A percentile compares a stretch with the other conserved stretches of the same genome.
Conservation (phyloP, 192 early-diverging fungal species). For the Thoreauomyces humboldtii region DNA sequence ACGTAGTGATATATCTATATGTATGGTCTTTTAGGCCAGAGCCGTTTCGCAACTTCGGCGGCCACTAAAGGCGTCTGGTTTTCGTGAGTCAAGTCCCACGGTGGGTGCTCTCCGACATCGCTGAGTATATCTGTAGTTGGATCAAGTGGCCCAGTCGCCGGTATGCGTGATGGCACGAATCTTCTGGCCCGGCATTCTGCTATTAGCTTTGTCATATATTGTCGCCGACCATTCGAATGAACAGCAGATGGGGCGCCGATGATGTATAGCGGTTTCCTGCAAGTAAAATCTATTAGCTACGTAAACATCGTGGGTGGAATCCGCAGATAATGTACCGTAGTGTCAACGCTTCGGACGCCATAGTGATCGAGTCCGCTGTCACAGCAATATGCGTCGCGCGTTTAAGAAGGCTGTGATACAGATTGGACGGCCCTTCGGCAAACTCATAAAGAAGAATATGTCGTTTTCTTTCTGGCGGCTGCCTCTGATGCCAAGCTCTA, state of each 20-base stretch:
- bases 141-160: background rate
- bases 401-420: constrained; percentile 2
- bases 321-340: constrained; percentile 16
- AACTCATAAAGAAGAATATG: background rate
- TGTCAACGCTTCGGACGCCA: constrained; percentile 22
- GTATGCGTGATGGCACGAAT: constrained; percentile 20
- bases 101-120: constrained; percentile 30
- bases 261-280: constrained; percentile 25
- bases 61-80: background rate
- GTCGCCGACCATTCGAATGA: background rate
- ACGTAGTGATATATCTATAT: too few relatives aligned
- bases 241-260: constrained; percentile 9
- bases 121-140: constrained; percentile 20
- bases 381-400: constrained; percentile 26
- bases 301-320: too few relatives aligned
- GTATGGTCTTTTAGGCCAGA: too few relatives aligned
- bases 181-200: background rate
- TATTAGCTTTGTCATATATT: constrained; percentile 4
- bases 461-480: background rate
- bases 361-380: constrained; percentile 15
- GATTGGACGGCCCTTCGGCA: background rate
- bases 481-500: constrained; percentile 2
- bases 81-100: background rate
- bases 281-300: too few relatives aligned
- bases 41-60: background rate